Base-by-base conservation (phyloP, 306 rosid genomes). In the Citrullus amarus region DNA sequence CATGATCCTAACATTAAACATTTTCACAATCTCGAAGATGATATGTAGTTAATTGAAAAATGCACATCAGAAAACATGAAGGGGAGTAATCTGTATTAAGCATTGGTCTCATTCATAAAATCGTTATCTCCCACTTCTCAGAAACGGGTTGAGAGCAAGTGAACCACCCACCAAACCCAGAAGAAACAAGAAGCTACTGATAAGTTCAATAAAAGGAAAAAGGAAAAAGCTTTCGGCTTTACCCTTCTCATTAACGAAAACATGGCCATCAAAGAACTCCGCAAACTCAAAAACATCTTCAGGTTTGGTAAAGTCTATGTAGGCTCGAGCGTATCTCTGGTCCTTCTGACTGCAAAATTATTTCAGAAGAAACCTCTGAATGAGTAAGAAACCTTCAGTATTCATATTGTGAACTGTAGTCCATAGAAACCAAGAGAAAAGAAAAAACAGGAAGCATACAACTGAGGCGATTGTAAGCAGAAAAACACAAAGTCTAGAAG, bases 171-270 rank as follows among this genome's bases (percentile, higher is more conserved):
- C 76, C 12, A 48, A 25, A 22, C 2, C 76, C 55, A 11, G 25
- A 44, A 22, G 57, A 70, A 70, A 70, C 32, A 4, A 46, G 76
- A 46, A 50, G 76, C 41, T 1, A 48, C 30, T 14, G 25, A 71
- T 25, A 9, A 50, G 77, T 28, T 53, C 8, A 51, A 74, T 50
- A 72, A 8, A 53, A 30, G 10, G 17, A 28, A 70, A 70, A 48
- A 17, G 4, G 10, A 17, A 53, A 25, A 74, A 74, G 50, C 2
- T 74, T 9, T 67, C 56, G 15, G 8, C 69, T 39, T 62, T 74
- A 95, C 99, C 99, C 87, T 89, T 91, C 86, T 95, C 97, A 78
- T 91, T 95, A 73, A 95, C 99, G 80, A 95, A 95, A 79, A 92
- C 86, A 41, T 92, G 99, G 18, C 99, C 97, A 44, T 89, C 86